These are phyloP conservation scores for Immersiella caudata DNA, from an alignment of 495 filamentous ascomycete species.

Conservation along the genomic window DNA sequence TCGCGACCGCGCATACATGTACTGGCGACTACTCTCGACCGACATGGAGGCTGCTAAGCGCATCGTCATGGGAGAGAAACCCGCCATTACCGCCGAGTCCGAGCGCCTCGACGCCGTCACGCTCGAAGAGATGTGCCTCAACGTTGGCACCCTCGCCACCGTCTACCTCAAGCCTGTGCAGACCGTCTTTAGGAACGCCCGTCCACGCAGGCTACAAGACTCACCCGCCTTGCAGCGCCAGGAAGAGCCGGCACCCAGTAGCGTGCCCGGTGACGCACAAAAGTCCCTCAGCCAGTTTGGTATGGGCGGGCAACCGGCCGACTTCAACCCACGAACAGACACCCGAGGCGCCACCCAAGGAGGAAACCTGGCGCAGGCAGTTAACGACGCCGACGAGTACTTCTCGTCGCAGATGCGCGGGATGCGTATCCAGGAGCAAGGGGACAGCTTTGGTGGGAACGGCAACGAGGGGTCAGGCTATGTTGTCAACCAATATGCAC, in stretches of 20 bases:
- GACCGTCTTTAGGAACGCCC: constrained; percentile 92
- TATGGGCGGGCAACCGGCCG: constrained; percentile 52
- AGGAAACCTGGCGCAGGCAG: constrained; percentile 63
- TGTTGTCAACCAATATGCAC: constrained; percentile 69
- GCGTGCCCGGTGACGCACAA: constrained; percentile 53
- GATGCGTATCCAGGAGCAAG: constrained; percentile 59
- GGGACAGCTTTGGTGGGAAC: constrained; percentile 53
- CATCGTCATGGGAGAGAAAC: constrained; percentile 96
- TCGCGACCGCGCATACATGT: constrained; percentile 96
- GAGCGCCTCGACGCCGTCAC: constrained; percentile 91
- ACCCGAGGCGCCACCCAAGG: constrained; percentile 22
- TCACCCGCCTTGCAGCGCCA: constrained; percentile 80
- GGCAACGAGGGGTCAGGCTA: constrained; percentile 52
- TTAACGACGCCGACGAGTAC: constrained; percentile 82
- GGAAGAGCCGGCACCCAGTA: constrained; percentile 14
- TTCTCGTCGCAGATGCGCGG: constrained; percentile 78
- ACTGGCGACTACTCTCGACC: constrained; percentile 96
- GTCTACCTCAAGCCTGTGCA: constrained; percentile 98
- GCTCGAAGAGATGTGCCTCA: constrained; percentile 95
- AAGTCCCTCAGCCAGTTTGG: constrained; percentile 57
- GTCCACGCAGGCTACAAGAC: constrained; percentile 74
- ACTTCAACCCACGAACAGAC: constrained; percentile 37
- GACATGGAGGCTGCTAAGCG: constrained; percentile 84
- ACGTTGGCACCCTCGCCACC: constrained; percentile 93
- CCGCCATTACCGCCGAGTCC: constrained; percentile 92